Base-by-base conservation (phyloP, 2,329 filamentous ascomycete genomes). In the Xylaria polymorpha region DNA sequence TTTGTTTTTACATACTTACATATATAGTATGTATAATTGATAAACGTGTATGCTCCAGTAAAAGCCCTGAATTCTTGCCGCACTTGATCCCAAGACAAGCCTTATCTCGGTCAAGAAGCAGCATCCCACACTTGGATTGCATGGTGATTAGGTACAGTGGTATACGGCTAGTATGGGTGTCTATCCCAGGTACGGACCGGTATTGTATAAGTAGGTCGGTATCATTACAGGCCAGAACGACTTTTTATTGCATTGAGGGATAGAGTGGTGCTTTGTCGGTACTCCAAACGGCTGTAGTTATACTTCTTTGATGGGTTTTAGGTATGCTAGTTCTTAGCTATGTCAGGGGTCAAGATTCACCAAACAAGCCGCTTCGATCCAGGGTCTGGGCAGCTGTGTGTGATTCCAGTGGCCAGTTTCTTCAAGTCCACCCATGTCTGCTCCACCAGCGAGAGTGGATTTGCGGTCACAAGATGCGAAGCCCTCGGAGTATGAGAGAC, bases 381-480 rank as follows among this genome's bases (percentile, higher is more conserved):
- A 70, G 69, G 67, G 67, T 66, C 48, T n/a, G 32, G 41, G 20
- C n/a, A 29, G 29, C 22, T 46, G 61, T 35, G 1, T 12, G 39
- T 14, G 56, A 55, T 53, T 53, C 50, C 32, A 72, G 58, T 72
- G 70, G 70, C 35, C 50, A 32, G 51, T 15, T 35, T 8, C 25
- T 29, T 12, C n/a, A n/a, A 57, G 51, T 18, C 39, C 4, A 50
- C 37, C 66, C 65, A 18, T 68, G 57, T 61, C 44, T 15, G 22
- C 22, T 63, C 61, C 71, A 72, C 61, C 68, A 51, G 18, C 35
- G 14, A 70, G 20, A 61, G 70, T 71, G 70, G 70, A 43, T 61
- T 65, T 67, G n/a, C 55, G 72, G 70, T 73, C 72, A 73, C 72
- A 73, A 72, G 72, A 63, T 70, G 60, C 63, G 39, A 39, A 58